These are phyloP conservation scores for Lablab purpureus DNA, from an alignment of 306 rosid genomes.

Conservation along the genomic window DNA sequence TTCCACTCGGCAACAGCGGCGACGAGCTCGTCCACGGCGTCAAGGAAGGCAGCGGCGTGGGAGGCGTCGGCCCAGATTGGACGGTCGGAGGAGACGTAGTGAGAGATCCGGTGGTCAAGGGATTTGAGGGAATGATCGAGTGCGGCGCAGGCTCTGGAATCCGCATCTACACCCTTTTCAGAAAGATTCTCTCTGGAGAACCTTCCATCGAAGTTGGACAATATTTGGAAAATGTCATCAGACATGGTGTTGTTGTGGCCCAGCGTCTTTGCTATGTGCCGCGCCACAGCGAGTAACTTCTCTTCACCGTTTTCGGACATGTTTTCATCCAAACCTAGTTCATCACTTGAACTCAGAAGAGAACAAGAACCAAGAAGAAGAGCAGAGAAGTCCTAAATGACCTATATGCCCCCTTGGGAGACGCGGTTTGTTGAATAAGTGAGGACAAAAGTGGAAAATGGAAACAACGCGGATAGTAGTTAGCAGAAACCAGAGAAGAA, in stretches of 20 bases:
- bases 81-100: slow-evolving; percentile 64
- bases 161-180: slow-evolving; percentile 54
- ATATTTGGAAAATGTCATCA: slow-evolving; percentile 88
- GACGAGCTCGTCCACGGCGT: slow-evolving; percentile 77
- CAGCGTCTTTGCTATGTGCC: slow-evolving; percentile 95
- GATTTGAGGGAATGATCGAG: slow-evolving; percentile 76
- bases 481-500: slow-evolving; percentile 17
- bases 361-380: neutral
- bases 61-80: slow-evolving; percentile 87
- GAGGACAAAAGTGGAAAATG: slow-evolving; percentile 13
- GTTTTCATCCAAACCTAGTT: neutral
- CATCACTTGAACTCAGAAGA: neutral
- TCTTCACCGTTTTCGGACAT: slow-evolving; percentile 98
- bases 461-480: slow-evolving; percentile 32
- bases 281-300: slow-evolving; percentile 85
- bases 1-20: slow-evolving; percentile 76
- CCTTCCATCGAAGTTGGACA: slow-evolving; percentile 91
- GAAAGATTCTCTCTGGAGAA: slow-evolving; percentile 89
- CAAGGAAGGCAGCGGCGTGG: slow-evolving; percentile 77
- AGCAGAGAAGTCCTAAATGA: slow-evolving; percentile 5
- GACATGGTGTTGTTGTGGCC: slow-evolving; percentile 82
- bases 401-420: slow-evolving; percentile 38
- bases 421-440: slow-evolving; percentile 62
- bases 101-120: slow-evolving; percentile 84
- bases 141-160: slow-evolving; percentile 59